Evolutionary conservation across 2,329 filamentous ascomycete genomes (phyloP), one percentile per base, ranked within the genome.

Genomic region (Salinomyces thailandicus): DNA sequence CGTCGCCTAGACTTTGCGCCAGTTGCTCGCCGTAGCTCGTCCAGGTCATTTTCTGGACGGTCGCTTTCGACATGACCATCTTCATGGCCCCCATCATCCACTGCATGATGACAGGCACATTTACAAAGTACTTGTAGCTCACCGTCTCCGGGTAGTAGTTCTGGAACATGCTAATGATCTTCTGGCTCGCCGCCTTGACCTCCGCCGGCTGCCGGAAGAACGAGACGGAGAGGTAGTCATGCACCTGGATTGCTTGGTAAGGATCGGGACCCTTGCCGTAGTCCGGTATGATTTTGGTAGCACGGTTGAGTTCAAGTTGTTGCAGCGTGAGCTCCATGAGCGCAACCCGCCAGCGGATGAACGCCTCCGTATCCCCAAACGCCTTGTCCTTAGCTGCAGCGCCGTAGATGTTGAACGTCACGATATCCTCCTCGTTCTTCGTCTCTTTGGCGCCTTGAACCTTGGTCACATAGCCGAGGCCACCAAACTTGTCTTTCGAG

Each of bases 371-470:
- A 52, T 91, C 72, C 3, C 82, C 84, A 66, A 95, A 95, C 0
- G 85, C 93, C 39, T 70, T 68, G 50, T 85, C 74, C 70, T 91
- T 91, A 44, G 87, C 83, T 24, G 77, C 76, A 20, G 76, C 76
- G 11, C 87, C 87, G 56, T 96, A 95, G 53, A 95, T 79, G 60
- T 95, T 95, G 81, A 87, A 95, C 2, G 84, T 91, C 33, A 87
- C 79, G 38, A 94, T 60, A 33, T 71, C 71, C 58, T 79, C 75
- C 51, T 75, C 58, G 35, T 67, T 68, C 37, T 64, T 56, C 34
- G 68, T 70, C 17, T 64, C 66, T 1, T 69, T 68, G 22, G 69
- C 68, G 27, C 66, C 66, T 36, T 69, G 63, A 48, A 91, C 77
- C n/a, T 69, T 70, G 1, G 85, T 85, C 34, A 94, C 73, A 57